These are phyloP conservation scores for Cicer chorassanicum DNA, from an alignment of 306 rosid species.

Conservation along the genomic window DNA sequence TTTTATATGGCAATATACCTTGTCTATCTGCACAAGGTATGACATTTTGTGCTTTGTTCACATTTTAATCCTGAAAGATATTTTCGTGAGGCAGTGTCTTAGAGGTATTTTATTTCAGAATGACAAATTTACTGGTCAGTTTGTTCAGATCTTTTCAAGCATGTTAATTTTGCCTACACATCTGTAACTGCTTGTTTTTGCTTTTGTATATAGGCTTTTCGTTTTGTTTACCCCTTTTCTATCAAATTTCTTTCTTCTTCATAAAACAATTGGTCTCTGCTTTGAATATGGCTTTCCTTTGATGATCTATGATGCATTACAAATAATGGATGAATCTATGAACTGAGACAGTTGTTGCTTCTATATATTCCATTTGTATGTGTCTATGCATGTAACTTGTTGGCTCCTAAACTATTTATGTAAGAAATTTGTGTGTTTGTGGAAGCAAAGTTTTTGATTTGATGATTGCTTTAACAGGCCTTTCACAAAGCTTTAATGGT, in stretches of 20 bases:
- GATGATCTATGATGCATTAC: conserved; percentile 28
- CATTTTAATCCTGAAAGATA: background rate
- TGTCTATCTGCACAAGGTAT: conserved; percentile 6
- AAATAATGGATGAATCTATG: conserved; percentile 27
- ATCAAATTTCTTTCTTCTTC: background rate
- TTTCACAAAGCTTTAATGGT: conserved; percentile 67
- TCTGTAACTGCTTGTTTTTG: background rate
- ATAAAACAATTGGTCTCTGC: background rate
- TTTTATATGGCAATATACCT: conserved; percentile 26
- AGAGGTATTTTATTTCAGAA: background rate
- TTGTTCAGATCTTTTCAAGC: background rate
- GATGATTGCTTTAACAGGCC: conserved; percentile 59
- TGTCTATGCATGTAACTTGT: conserved; percentile 29
- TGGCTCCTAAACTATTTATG: conserved; percentile 31
- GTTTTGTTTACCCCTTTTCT: background rate
- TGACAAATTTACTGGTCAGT: background rate
- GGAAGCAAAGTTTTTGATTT: conserved; percentile 36
- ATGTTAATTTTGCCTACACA: background rate
- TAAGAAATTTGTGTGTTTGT: conserved; percentile 5
- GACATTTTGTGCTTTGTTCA: background rate
- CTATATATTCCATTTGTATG: conserved; percentile 15
- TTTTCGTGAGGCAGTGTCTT: background rate
- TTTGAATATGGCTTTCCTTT: background rate
- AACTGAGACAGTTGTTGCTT: conserved; percentile 25
- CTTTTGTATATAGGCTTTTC: background rate